Evolutionary conservation across 495 filamentous ascomycete species (phyloP), one percentile per base, ranked within the genome.

Genomic region (Saxispiralis lemnorum): DNA sequence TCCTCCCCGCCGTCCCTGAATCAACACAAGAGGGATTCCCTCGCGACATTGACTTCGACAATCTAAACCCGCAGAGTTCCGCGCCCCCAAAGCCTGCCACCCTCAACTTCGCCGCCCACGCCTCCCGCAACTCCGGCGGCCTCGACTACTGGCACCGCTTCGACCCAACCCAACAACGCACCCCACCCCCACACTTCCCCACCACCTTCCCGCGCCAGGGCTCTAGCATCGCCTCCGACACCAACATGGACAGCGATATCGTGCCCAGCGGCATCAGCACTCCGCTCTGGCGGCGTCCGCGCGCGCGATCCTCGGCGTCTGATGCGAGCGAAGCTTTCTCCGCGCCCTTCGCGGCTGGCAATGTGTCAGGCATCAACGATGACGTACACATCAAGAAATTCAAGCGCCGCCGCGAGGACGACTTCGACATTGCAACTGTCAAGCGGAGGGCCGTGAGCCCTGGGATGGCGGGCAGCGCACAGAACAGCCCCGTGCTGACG

Each of bases 401-500:
- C 56, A 93, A 93, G 57, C 76, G 87, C 14, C 71, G 83, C 33
- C 72, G 84, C 24, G 89, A 95, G 45, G 89, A 96, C 55, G 84
- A 93, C 49, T 81, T 93, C 45, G 87, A 96, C 56, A 77, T 81
- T 7, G 75, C 78, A 12, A 78, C 79, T 44, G 82, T 99, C 65
- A 99, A 99, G 62, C 73, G 89, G 15, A 73, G 89, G 28, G 89
- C 89, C 11, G 89, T 99, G 2, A 89, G 82, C 33, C 89, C 89
- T 5, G 83, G 89, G 13, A 75, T 93, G 69, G 5, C 24, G 24
- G 24, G 24, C 5, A 92, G 86, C 54, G 80, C 79, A 2, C 82
- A 92, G 54, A 88, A 86, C 58, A 86, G 79, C 43, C 87, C 87
- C 0, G 70, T 89, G n/a, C 70, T 88, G 63, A 42, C 69, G 1